A percentile compares a stretch with the other conserved stretches of the same genome.
These are phyloP conservation scores for Wickerhamiella siamensis DNA, from an alignment of 805 yeast genomes.

Conservation along the genomic window DNA sequence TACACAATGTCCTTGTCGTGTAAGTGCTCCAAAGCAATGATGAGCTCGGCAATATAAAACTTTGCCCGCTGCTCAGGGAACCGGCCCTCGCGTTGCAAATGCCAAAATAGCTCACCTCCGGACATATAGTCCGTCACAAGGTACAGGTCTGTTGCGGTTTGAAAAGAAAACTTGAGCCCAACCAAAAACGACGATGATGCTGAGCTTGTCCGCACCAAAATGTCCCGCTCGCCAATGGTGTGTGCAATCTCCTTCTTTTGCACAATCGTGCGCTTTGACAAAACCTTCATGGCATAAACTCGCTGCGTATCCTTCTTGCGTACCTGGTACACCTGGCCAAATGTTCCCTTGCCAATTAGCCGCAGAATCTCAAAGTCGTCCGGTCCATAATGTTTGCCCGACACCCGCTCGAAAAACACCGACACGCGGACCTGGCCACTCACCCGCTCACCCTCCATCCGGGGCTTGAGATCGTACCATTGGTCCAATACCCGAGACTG, in stretches of 20 bases:
- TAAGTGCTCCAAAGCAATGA: conserved; percentile 81
- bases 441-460: conserved; percentile 62
- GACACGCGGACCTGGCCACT: conserved; percentile 65
- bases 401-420: conserved; percentile 55
- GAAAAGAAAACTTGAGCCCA: conserved; percentile 89
- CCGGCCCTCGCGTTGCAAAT: conserved; percentile 90
- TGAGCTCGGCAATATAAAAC: conserved; percentile 92
- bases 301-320: conserved; percentile 78
- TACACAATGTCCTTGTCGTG: conserved; percentile 94
- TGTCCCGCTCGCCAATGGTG: conserved; percentile 93
- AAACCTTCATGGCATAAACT: conserved; percentile 94
- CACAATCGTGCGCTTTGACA: conserved; percentile 87
- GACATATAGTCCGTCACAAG: conserved; percentile 95
- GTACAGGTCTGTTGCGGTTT: conserved; percentile 84
- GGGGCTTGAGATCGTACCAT: conserved; percentile 64
- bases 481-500: conserved; percentile 31
- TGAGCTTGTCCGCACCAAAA: conserved; percentile 80
- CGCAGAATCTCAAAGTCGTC: conserved; percentile 86
- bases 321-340: conserved; percentile 96
- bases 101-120: conserved; percentile 96
- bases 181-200: conserved; percentile 88
- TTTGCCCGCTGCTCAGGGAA: conserved; percentile 88
- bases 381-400: conserved; percentile 68
- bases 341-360: conserved; percentile 88
- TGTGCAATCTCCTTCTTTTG: conserved; percentile 96